These are phyloP conservation scores for Fusarium pseudonygamai DNA, from an alignment of 2,329 filamentous ascomycete species.

Conservation along the genomic window DNA sequence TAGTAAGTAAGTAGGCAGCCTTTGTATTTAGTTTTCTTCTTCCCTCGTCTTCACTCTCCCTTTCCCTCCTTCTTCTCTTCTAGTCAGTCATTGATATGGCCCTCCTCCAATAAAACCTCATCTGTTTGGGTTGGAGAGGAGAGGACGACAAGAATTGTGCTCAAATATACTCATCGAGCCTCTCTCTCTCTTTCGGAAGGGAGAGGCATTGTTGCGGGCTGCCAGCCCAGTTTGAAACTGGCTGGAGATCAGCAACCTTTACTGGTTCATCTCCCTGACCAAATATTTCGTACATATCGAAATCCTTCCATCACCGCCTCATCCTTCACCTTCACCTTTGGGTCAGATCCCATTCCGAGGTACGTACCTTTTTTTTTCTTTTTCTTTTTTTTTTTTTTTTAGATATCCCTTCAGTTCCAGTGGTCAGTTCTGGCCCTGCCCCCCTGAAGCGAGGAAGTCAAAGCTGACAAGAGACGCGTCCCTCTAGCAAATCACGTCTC, in stretches of 20 bases:
- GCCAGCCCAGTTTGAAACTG: conserved; percentile 14
- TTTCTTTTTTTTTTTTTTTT: too few species aligned
- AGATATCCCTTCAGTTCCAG: neutral
- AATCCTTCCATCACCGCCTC: conserved; percentile 6
- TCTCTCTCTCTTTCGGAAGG: conserved; percentile 22
- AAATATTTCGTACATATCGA: neutral
- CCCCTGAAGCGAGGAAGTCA: neutral
- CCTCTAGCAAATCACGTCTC: conserved; percentile 31
- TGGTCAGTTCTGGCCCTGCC: conserved; percentile 11
- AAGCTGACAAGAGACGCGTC: conserved; percentile 28
- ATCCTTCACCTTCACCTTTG: neutral
- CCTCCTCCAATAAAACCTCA: conserved; percentile 30
- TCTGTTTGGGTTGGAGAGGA: conserved; percentile 35
- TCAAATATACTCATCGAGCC: conserved; percentile 9
- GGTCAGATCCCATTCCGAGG: neutral
- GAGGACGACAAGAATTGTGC: conserved; percentile 9
- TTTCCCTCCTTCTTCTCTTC: conserved; percentile 22
- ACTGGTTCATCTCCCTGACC: neutral
- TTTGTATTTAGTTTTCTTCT: conserved; percentile 27
- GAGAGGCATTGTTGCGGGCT: conserved; percentile 30
- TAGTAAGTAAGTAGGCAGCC: neutral
- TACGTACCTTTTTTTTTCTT: conserved; percentile 22
- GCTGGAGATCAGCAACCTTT: conserved; percentile 17
- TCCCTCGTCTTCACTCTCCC: neutral
- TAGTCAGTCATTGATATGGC: conserved; percentile 28